These are phyloP conservation scores for Triticum monococcum DNA, from an alignment of 176 grass and related monocot species.

Conservation along the genomic window DNA sequence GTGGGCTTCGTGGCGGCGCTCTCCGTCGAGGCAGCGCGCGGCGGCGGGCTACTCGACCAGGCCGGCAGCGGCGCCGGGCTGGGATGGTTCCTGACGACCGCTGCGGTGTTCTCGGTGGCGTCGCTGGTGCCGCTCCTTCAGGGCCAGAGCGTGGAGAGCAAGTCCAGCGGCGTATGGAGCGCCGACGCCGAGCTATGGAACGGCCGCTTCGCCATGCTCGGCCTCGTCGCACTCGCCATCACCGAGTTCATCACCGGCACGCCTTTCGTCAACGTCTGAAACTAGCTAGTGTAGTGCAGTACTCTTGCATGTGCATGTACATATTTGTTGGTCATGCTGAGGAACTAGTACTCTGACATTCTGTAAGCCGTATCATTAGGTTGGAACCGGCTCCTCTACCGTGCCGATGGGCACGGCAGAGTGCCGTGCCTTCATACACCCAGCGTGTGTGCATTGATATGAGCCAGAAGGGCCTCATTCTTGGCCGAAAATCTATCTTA, in stretches of 20 bases:
- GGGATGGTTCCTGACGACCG: slow-evolving; percentile 40
- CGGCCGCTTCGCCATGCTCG: slow-evolving; percentile 77
- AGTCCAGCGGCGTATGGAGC: slow-evolving; percentile 27
- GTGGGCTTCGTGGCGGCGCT: slow-evolving; percentile 60
- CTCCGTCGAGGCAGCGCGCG: slow-evolving; percentile 49
- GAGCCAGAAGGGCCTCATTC: too few species aligned
- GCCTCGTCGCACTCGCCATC: slow-evolving; percentile 63
- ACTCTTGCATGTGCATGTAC: neutral
- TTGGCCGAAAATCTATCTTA: too few species aligned
- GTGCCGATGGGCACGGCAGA: too few species aligned
- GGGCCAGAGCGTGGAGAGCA: slow-evolving; percentile 40
- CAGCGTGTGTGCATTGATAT: too few species aligned
- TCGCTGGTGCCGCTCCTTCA: slow-evolving; percentile 65
- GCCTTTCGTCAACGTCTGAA: slow-evolving; percentile 45
- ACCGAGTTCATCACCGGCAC: slow-evolving; percentile 74
- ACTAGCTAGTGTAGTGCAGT: neutral
- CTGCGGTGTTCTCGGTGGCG: slow-evolving; percentile 44
- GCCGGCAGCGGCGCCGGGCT: slow-evolving; percentile 36
- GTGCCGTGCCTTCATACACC: too few species aligned
- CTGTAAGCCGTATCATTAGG: neutral
- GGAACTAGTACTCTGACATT: neutral
- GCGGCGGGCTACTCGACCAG: slow-evolving; percentile 39
- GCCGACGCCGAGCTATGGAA: slow-evolving; percentile 84
- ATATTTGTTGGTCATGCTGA: neutral
- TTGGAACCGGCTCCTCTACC: too few species aligned